Conservation (phyloP, 371 early-diverging fungal species). For the Thermomucor indicae-seudaticae region DNA sequence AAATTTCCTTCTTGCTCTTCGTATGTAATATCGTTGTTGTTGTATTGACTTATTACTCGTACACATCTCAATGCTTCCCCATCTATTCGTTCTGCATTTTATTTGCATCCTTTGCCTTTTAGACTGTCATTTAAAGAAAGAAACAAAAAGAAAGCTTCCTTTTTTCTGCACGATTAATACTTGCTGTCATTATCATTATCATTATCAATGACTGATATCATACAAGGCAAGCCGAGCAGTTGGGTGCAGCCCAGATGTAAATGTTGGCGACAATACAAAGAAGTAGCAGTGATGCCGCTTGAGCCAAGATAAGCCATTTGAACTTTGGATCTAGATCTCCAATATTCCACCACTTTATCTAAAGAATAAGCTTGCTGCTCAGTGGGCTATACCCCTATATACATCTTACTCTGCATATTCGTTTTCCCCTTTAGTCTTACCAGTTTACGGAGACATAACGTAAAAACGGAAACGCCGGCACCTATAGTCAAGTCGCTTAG, state of each 20-base stretch:
- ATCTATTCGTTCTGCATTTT: no score
- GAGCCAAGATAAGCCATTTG: conserved; percentile 7
- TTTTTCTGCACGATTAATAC: no score
- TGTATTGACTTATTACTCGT: background rate
- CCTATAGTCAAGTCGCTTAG: background rate
- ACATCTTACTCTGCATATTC: background rate
- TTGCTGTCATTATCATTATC: background rate
- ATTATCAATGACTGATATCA: no score
- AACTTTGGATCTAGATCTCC: conserved; percentile 13
- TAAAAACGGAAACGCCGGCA: conserved; percentile 1
- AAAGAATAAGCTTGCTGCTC: background rate
- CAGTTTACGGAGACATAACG: conserved; percentile 5
- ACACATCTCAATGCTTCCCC: no score
- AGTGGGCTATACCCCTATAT: background rate
- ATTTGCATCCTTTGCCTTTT: background rate
- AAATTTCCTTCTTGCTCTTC: background rate
- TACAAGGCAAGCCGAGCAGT: background rate
- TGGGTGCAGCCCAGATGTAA: conserved; percentile 6
- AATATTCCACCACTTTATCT: conserved; percentile 10
- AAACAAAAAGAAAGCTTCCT: background rate
- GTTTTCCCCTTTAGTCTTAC: background rate
- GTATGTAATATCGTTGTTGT: background rate
- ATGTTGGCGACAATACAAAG: conserved; percentile 7
- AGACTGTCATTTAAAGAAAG: background rate
- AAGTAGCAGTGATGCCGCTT: conserved; percentile 3